Conservation (phyloP, 345 rosid species). For the Jatropha curcas region DNA sequence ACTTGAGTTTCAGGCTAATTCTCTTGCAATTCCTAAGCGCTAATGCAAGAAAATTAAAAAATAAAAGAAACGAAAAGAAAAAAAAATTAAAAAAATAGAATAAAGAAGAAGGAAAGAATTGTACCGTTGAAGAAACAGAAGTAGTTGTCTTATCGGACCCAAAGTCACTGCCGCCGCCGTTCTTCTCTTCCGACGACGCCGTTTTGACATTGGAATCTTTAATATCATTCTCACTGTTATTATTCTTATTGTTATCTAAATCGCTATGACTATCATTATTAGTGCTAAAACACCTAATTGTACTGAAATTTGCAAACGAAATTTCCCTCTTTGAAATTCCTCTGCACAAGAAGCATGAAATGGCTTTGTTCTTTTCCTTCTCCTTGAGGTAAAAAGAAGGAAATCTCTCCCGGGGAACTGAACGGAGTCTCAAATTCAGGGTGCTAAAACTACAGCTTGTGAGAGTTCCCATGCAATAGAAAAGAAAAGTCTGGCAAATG, state of each 20-base stretch:
- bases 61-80: not conserved
- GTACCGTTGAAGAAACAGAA: conserved; percentile 59
- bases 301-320: conserved; percentile 23
- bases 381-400: conserved; percentile 16
- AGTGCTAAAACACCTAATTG: conserved; percentile 45
- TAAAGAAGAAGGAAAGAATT: not conserved
- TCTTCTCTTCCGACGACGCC: conserved; percentile 41
- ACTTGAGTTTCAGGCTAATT: not conserved
- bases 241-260: conserved; percentile 11
- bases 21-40: not conserved
- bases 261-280: conserved; percentile 19
- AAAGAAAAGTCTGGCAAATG: not conserved
- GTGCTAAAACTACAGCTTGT: conserved; percentile 52
- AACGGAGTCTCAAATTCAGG: conserved; percentile 37
- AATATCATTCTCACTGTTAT: conserved; percentile 15
- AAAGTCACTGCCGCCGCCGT: conserved; percentile 35
- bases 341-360: conserved; percentile 30
- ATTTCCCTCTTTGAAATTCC: conserved; percentile 18
- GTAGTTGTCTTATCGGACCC: conserved; percentile 44
- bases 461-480: conserved; percentile 60
- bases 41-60: not conserved
- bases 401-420: conserved; percentile 29
- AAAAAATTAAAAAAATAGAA: not conserved
- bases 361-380: not conserved
- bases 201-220: conserved; percentile 46